Evolutionary conservation across 2,329 filamentous ascomycete species (phyloP).

Genomic region (Neurospora crassa): DNA sequence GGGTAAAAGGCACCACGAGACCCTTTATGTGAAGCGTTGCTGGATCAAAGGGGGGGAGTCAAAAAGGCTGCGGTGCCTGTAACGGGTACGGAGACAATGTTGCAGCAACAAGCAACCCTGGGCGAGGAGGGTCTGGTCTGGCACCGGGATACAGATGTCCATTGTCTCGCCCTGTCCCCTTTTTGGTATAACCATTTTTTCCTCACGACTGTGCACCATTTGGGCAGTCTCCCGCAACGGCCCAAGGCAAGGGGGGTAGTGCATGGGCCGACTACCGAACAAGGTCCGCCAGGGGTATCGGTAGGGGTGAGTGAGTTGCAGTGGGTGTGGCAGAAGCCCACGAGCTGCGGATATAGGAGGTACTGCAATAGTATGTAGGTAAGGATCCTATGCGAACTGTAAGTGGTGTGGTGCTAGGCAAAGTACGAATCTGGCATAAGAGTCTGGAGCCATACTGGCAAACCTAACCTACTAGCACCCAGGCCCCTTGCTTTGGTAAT

Average conservation of each 20-base stretch:
- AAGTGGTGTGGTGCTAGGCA: neutral
- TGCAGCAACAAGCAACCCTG: neutral
- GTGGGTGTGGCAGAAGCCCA: neutral
- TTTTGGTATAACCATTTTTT: neutral
- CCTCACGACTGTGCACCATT: neutral
- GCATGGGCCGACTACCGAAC: neutral
- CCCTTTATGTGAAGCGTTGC: neutral
- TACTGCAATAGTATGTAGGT: neutral
- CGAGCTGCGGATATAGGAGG: neutral
- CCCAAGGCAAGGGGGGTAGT: neutral
- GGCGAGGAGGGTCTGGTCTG: neutral
- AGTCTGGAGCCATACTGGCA: neutral
- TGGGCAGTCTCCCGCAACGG: neutral
- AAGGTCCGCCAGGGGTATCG: neutral
- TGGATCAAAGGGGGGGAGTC: neutral
- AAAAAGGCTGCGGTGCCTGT: neutral
- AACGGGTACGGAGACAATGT: neutral
- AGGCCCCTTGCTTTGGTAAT: neutral
- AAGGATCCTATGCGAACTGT: neutral
- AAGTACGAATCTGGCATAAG: neutral
- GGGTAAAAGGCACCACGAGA: neutral
- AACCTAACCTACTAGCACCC: neutral
- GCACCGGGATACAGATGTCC: neutral
- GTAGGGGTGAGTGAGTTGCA: neutral
- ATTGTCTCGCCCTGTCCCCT: neutral